Percentiles rank a stretch among this genome's conserved stretches.
phyloP scores from a whole-genome alignment of 2,329 filamentous ascomycete species.

The Metarhizium brunneum region DNA sequence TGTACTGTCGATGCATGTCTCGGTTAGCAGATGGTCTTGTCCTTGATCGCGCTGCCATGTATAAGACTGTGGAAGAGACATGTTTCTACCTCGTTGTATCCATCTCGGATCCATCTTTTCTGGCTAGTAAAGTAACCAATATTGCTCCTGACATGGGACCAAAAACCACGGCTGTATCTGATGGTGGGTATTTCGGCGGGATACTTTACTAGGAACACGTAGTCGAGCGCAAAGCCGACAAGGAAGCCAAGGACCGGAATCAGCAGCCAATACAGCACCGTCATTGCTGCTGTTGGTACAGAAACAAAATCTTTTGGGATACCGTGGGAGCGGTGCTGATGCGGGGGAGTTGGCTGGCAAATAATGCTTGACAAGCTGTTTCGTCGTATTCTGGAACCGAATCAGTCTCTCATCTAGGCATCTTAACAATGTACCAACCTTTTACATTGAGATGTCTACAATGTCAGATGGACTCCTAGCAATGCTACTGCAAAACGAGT shows the following conservation, averaged over 20 bases:
- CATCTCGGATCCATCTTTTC: not conserved
- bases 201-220: not conserved
- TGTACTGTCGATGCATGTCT: conserved; percentile 20
- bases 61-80: not conserved
- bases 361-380: too few species aligned
- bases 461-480: too few species aligned
- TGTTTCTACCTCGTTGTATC: not conserved
- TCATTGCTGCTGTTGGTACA: not conserved
- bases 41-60: not conserved
- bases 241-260: not conserved
- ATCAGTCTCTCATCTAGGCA: too few species aligned
- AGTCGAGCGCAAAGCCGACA: not conserved
- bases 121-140: not conserved
- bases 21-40: not conserved
- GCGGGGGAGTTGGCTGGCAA: too few species aligned
- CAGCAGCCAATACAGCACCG: not conserved
- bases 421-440: too few species aligned
- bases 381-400: too few species aligned
- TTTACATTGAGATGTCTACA: too few species aligned
- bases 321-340: too few species aligned
- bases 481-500: too few species aligned
- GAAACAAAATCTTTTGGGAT: too few species aligned
- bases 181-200: not conserved
- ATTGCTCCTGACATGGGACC: not conserved
- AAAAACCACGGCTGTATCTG: not conserved